Conservation (phyloP, 2,329 filamentous ascomycete species). For the Fusarium kyushuense region DNA sequence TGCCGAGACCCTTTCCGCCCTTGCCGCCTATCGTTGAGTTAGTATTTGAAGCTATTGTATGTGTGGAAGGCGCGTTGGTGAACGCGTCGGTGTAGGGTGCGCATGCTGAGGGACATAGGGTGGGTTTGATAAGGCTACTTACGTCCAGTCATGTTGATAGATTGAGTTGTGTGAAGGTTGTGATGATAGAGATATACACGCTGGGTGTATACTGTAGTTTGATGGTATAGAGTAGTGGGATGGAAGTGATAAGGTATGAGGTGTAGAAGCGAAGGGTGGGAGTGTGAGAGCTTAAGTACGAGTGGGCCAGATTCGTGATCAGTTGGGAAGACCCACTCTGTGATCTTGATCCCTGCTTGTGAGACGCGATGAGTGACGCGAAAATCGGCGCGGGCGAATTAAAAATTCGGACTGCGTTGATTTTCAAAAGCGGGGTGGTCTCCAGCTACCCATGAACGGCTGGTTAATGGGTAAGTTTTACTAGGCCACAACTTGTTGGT, state of each 20-base stretch:
- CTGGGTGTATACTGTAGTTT: conserved; percentile 23
- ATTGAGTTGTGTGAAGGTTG: conserved; percentile 41
- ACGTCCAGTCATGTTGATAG: conserved; percentile 77
- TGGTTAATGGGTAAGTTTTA: conserved; percentile 1
- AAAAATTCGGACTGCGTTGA: conserved; percentile 34
- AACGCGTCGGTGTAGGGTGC: neutral
- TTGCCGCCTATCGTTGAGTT: conserved; percentile 78
- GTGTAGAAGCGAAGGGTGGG: conserved; percentile 43
- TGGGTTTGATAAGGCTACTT: conserved; percentile 60
- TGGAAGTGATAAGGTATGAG: conserved; percentile 31
- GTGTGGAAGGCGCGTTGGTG: conserved; percentile 59
- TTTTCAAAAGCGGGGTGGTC: conserved; percentile 33
- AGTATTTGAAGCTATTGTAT: conserved; percentile 73
- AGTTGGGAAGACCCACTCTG: conserved; percentile 46
- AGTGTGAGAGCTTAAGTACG: conserved; percentile 55
- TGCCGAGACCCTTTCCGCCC: conserved; percentile 97
- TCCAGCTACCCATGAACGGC: neutral
- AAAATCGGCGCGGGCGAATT: conserved; percentile 31
- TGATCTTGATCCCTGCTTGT: conserved; percentile 40
- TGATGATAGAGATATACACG: conserved; percentile 31
- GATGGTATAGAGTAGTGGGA: conserved; percentile 26
- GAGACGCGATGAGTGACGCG: conserved; percentile 45
- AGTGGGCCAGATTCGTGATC: conserved; percentile 55
- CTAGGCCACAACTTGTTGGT: neutral
- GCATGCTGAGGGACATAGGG: neutral